Conservation (phyloP, 192 early-diverging fungal genomes). For the Umbelopsis isabellina region DNA sequence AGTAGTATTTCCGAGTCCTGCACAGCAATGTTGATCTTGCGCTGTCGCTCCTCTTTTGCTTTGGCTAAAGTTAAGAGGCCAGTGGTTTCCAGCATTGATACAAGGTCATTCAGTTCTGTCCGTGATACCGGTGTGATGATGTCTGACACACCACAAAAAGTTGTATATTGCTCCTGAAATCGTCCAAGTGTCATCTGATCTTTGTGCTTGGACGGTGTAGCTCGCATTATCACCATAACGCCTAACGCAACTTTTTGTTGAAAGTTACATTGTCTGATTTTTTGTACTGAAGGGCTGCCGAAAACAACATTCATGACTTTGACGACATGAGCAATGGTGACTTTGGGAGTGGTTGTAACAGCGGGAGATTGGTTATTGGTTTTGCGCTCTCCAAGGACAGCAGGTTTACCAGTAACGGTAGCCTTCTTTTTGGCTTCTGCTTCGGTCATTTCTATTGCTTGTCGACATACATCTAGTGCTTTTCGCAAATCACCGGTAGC, state of each 20-base stretch:
- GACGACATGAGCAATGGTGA: slow-evolving; percentile 80
- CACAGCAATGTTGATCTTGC: slow-evolving; percentile 37
- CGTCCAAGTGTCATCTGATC: slow-evolving; percentile 50
- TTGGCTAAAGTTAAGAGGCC: slow-evolving; percentile 62
- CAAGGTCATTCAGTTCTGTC: slow-evolving; percentile 75
- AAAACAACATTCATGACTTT: slow-evolving; percentile 66
- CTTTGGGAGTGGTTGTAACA: slow-evolving; percentile 57
- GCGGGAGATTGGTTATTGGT: neutral
- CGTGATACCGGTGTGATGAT: slow-evolving; percentile 69
- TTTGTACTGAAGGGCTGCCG: slow-evolving; percentile 61
- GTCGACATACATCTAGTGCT: slow-evolving; percentile 81
- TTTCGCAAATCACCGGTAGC: slow-evolving; percentile 83
- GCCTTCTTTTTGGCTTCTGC: slow-evolving; percentile 57
- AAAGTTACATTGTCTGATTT: slow-evolving; percentile 71
- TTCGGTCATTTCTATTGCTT: slow-evolving; percentile 86
- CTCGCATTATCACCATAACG: slow-evolving; percentile 51
- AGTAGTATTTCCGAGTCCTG: slow-evolving; percentile 31
- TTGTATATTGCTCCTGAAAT: slow-evolving; percentile 66
- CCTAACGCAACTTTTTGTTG: slow-evolving; percentile 85
- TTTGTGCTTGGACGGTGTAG: slow-evolving; percentile 37
- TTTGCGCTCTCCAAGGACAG: slow-evolving; percentile 23
- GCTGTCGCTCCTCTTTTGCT: slow-evolving; percentile 42
- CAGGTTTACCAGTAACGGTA: slow-evolving; percentile 42
- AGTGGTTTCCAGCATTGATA: slow-evolving; percentile 71
- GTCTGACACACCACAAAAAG: slow-evolving; percentile 51